Evolutionary conservation across 2,329 filamentous ascomycete species (phyloP).

Genomic region (Fonsecaea pedrosoi): DNA sequence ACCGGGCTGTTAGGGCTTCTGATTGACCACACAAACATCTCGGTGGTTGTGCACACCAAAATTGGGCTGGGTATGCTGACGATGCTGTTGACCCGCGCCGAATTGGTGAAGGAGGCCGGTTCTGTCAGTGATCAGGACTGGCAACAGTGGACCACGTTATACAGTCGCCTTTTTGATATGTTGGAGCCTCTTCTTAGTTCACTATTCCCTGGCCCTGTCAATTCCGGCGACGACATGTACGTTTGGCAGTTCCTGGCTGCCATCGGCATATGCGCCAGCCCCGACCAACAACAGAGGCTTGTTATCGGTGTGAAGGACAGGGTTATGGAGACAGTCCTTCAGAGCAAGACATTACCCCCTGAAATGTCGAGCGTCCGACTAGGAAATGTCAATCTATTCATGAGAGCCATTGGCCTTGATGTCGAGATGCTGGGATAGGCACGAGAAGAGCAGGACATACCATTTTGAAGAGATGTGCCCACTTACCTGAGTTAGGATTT

Average conservation of each 20-base stretch:
- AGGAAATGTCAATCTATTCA: slow-evolving; percentile 95
- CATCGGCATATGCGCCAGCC: slow-evolving; percentile 89
- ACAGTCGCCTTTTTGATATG: slow-evolving; percentile 84
- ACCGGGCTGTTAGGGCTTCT: slow-evolving; percentile 87
- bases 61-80: slow-evolving; percentile 90
- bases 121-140: slow-evolving; percentile 74
- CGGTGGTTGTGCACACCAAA: slow-evolving; percentile 82
- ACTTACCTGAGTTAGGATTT: no score
- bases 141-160: slow-evolving; percentile 82
- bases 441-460: neutral
- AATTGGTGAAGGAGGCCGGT: slow-evolving; percentile 85
- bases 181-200: slow-evolving; percentile 82
- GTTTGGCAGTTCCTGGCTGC: slow-evolving; percentile 98
- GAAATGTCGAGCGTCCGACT: slow-evolving; percentile 84
- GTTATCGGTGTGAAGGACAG: slow-evolving; percentile 96
- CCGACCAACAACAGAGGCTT: slow-evolving; percentile 92
- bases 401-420: slow-evolving; percentile 98
- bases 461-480: neutral
- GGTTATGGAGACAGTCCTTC: slow-evolving; percentile 90
- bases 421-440: slow-evolving; percentile 73
- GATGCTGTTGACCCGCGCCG: slow-evolving; percentile 90
- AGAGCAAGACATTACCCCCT: slow-evolving; percentile 86
- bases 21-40: slow-evolving; percentile 79
- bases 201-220: slow-evolving; percentile 91
- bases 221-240: slow-evolving; percentile 89